Evolutionary conservation across 2,329 filamentous ascomycete species (phyloP).

Genomic region (Polychaeton citri): DNA sequence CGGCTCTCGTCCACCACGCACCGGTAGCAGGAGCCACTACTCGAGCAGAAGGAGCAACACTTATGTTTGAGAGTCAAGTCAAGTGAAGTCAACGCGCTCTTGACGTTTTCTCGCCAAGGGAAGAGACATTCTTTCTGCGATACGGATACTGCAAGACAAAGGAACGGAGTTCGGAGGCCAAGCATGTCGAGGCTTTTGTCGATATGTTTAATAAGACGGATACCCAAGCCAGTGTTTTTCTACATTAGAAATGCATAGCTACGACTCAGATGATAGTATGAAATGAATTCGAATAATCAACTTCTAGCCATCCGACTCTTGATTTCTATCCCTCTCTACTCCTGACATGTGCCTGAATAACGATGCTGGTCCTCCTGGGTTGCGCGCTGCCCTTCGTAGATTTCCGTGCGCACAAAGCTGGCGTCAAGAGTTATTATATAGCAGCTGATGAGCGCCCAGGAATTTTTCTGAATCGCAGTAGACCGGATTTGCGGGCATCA

Average conservation of each 20-base stretch:
- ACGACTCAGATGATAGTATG: not conserved
- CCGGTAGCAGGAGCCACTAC: conserved; percentile 4
- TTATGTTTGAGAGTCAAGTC: not conserved
- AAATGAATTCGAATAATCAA: not conserved
- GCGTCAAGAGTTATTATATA: too few species aligned
- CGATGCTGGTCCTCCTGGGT: too few species aligned
- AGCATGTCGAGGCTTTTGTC: not conserved
- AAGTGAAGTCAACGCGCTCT: not conserved
- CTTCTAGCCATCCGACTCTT: too few species aligned
- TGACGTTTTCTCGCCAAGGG: too few species aligned
- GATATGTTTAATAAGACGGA: too few species aligned
- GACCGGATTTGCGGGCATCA: too few species aligned
- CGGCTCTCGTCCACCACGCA: conserved; percentile 7
- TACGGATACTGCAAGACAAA: not conserved
- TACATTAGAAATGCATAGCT: not conserved
- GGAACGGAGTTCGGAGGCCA: not conserved
- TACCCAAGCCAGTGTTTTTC: not conserved
- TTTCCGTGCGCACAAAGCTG: too few species aligned
- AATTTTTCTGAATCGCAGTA: too few species aligned
- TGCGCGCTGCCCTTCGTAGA: too few species aligned
- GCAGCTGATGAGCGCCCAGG: too few species aligned
- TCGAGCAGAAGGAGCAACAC: not conserved
- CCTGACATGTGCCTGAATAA: too few species aligned
- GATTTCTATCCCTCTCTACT: too few species aligned
- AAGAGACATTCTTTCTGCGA: not conserved